Evolutionary conservation across 1,284 basidiomycete genomes (phyloP).

Genomic region (Fomitiporia mediterranea): DNA sequence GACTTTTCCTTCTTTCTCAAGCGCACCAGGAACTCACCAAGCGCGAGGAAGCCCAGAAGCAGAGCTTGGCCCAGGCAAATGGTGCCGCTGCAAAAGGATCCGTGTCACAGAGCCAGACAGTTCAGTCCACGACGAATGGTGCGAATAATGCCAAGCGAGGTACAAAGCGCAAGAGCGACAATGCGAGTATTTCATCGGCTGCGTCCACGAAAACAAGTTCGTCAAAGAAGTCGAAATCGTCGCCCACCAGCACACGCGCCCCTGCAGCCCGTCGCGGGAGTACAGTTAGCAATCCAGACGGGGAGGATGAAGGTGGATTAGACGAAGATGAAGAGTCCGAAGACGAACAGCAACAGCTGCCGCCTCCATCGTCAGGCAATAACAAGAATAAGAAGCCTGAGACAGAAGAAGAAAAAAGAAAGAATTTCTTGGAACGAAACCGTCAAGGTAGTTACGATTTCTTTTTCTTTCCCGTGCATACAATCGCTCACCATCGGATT

Average conservation of each 20-base stretch:
- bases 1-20: constrained; percentile 88
- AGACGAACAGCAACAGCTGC: constrained; percentile 21
- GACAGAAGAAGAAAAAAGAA: constrained; percentile 93
- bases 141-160: constrained; percentile 41
- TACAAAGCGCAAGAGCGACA: constrained; percentile 63
- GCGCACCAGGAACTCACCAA: constrained; percentile 96
- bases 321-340: constrained; percentile 34
- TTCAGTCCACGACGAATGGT: constrained; percentile 25
- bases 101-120: constrained; percentile 20
- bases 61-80: constrained; percentile 36
- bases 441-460: constrained; percentile 67
- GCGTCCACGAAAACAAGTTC: constrained; percentile 26
- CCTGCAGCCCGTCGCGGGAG: constrained; percentile 22
- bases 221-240: constrained; percentile 35
- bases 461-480: too few relatives aligned
- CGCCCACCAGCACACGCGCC: constrained; percentile 27
- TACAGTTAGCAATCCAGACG: constrained; percentile 33
- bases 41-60: constrained; percentile 74
- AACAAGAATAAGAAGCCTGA: constrained; percentile 65
- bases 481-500: constrained; percentile 3
- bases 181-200: constrained; percentile 24
- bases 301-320: constrained; percentile 41
- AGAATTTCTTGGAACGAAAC: constrained; percentile 92
- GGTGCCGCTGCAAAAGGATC: constrained; percentile 25
- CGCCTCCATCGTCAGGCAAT: constrained; percentile 23